A percentile compares a stretch with the other conserved stretches of the same genome.
phyloP scores from a whole-genome alignment of 768 basidiomycete genomes.

The Phylloporus scabripes region DNA sequence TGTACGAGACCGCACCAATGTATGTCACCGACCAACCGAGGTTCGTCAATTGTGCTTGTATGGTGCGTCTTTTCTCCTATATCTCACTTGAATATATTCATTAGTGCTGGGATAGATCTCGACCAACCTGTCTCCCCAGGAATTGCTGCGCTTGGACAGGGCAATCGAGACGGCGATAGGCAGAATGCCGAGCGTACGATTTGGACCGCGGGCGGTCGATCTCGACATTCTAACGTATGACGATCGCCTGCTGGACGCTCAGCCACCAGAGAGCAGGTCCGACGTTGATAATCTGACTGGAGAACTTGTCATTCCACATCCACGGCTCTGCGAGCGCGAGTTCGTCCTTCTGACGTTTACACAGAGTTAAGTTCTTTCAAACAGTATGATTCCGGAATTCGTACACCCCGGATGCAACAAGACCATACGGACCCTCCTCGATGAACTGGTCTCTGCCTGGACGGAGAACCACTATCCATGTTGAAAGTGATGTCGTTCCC shows the following conservation, averaged over 20 bases:
- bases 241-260: constrained; percentile 51
- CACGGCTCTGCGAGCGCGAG: constrained; percentile 74
- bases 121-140: constrained; percentile 58
- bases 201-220: constrained; percentile 88
- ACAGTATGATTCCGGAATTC: constrained; percentile 75
- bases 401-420: constrained; percentile 56
- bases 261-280: constrained; percentile 40
- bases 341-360: constrained; percentile 36
- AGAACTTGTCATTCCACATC: constrained; percentile 83
- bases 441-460: constrained; percentile 31
- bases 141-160: constrained; percentile 64
- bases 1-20: constrained; percentile 95
- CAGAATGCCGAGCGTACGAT: constrained; percentile 67
- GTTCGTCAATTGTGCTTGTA: constrained; percentile 88
- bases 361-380: background rate
- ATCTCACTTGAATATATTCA: background rate
- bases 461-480: constrained; percentile 45
- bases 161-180: constrained; percentile 69
- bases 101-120: constrained; percentile 44
- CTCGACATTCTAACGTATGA: constrained; percentile 84
- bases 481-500: constrained; percentile 75
- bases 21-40: constrained; percentile 86
- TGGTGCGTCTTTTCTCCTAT: constrained; percentile 47
- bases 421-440: constrained; percentile 44
- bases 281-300: constrained; percentile 54